These are phyloP conservation scores for Tricholoma bakamatsutake DNA, from an alignment of 768 basidiomycete species.

Conservation along the genomic window DNA sequence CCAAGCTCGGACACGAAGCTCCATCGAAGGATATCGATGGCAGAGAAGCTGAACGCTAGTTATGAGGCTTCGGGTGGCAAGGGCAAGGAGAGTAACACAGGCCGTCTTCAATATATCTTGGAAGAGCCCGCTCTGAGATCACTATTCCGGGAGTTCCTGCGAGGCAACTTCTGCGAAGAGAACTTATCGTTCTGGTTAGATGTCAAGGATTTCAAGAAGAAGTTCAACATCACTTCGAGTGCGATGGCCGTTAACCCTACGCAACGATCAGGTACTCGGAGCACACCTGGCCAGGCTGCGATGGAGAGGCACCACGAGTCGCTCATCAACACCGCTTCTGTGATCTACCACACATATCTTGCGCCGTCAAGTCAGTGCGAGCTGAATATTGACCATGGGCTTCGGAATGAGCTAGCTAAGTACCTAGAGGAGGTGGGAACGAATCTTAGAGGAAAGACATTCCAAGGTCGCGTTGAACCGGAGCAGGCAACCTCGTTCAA, in stretches of 20 bases:
- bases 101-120: slow-evolving; percentile 85
- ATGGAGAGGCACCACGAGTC: slow-evolving; percentile 98
- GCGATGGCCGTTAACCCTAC: slow-evolving; percentile 58
- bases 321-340: slow-evolving; percentile 89
- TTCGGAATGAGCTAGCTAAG: slow-evolving; percentile 89
- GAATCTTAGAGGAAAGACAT: slow-evolving; percentile 65
- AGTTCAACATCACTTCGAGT: slow-evolving; percentile 93
- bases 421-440: slow-evolving; percentile 91
- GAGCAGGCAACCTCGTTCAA: slow-evolving; percentile 82
- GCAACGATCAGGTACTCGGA: slow-evolving; percentile 32
- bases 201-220: slow-evolving; percentile 93
- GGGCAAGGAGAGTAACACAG: slow-evolving; percentile 86
- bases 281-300: slow-evolving; percentile 71
- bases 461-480: slow-evolving; percentile 76
- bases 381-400: slow-evolving; percentile 95
- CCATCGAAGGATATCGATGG: slow-evolving; percentile 73
- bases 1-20: slow-evolving; percentile 54
- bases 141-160: slow-evolving; percentile 91
- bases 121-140: slow-evolving; percentile 86
- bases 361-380: slow-evolving; percentile 94
- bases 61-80: slow-evolving; percentile 51
- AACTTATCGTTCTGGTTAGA: slow-evolving; percentile 97
- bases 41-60: slow-evolving; percentile 60
- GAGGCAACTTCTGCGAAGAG: slow-evolving; percentile 96
- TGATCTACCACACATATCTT: slow-evolving; percentile 91